phyloP scores from a whole-genome alignment of 441 rosid genomes.

The Euphorbia celastroides region DNA sequence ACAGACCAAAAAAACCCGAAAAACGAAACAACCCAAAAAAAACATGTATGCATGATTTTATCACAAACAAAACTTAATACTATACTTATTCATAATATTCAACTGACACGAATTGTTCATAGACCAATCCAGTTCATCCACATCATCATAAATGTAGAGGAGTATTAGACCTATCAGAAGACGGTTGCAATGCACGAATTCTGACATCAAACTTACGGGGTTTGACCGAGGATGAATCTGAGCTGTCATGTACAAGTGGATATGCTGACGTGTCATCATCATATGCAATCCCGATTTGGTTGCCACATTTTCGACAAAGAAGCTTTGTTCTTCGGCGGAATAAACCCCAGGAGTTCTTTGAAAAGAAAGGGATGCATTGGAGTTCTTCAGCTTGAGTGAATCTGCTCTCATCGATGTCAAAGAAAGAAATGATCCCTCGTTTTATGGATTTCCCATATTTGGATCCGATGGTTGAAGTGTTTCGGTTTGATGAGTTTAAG shows the following conservation, averaged over 20 bases:
- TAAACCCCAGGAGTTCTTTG: slow-evolving; percentile 51
- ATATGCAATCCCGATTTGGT: slow-evolving; percentile 65
- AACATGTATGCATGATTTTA: slow-evolving; percentile 18
- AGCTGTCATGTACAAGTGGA: slow-evolving; percentile 41
- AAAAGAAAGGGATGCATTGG: slow-evolving; percentile 70
- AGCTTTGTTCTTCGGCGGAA: slow-evolving; percentile 74
- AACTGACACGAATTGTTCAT: slow-evolving; percentile 6
- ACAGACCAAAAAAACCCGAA: not conserved
- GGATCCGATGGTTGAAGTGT: slow-evolving; percentile 71
- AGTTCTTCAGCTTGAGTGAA: slow-evolving; percentile 78
- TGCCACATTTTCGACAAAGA: slow-evolving; percentile 86
- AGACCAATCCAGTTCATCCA: not conserved
- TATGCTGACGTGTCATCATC: slow-evolving; percentile 38
- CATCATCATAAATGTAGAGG: slow-evolving; percentile 30
- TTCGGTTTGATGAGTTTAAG: slow-evolving; percentile 79
- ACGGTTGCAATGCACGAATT: slow-evolving; percentile 86
- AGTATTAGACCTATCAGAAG: slow-evolving; percentile 34
- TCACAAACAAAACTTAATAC: slow-evolving; percentile 18
- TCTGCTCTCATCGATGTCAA: slow-evolving; percentile 70
- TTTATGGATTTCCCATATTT: slow-evolving; percentile 92
- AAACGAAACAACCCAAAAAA: slow-evolving; percentile 2
- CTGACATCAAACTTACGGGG: slow-evolving; percentile 56
- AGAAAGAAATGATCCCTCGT: slow-evolving; percentile 83
- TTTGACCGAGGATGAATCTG: slow-evolving; percentile 39
- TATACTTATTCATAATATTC: slow-evolving; percentile 9